Conservation (phyloP, 2,329 filamentous ascomycete genomes). For the Clarireedia monteithiana region DNA sequence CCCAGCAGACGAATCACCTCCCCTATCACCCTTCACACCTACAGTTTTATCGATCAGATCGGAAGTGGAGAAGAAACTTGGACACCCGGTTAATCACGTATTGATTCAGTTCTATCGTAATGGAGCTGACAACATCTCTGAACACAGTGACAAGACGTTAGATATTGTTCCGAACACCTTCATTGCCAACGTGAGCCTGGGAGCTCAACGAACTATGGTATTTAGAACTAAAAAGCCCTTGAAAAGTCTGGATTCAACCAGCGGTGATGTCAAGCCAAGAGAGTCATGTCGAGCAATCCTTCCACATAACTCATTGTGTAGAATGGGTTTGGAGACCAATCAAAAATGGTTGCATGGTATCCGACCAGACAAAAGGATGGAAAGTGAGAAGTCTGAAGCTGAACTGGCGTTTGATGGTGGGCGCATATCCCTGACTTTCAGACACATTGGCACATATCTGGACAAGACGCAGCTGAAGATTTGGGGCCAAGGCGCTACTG, state of each 20-base stretch:
- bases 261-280: conserved; percentile 17
- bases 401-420: conserved; percentile 68
- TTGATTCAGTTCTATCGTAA: conserved; percentile 90
- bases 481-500: conserved; percentile 84
- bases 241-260: conserved; percentile 29
- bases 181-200: conserved; percentile 91
- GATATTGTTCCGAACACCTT: conserved; percentile 76
- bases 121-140: conserved; percentile 85
- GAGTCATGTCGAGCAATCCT: conserved; percentile 55
- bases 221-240: conserved; percentile 70
- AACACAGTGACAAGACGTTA: conserved; percentile 94
- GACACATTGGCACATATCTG: conserved; percentile 80
- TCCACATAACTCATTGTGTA: conserved; percentile 83
- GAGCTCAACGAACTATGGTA: conserved; percentile 83
- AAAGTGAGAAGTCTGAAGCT: conserved; percentile 55
- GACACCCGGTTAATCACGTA: conserved; percentile 81
- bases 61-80: conserved; percentile 62
- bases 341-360: conserved; percentile 89
- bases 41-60: conserved; percentile 61
- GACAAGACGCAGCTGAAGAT: conserved; percentile 57
- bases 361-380: conserved; percentile 70
- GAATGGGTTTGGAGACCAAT: conserved; percentile 76
- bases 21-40: conserved; percentile 66
- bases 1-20: conserved; percentile 80
- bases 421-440: conserved; percentile 87